Percentiles rank a stretch among this genome's conserved stretches.
Conservation (phyloP, 2,329 filamentous ascomycete genomes). For the Madurella fahalii region DNA sequence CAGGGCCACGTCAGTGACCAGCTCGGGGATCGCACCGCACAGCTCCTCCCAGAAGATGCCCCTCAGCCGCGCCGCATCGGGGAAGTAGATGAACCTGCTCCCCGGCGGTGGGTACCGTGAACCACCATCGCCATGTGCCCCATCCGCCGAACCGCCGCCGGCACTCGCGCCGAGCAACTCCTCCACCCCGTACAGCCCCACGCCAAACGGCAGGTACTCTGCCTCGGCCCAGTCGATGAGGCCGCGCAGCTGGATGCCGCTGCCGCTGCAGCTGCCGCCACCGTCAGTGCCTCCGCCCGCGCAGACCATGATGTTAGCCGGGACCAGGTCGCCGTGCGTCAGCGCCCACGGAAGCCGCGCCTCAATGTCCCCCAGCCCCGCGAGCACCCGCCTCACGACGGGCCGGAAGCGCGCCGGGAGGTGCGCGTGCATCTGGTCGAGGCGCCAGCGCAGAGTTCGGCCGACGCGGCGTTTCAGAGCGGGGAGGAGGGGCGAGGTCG, state of each 20-base stretch:
- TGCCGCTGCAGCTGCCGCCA: slow-evolving; percentile 36
- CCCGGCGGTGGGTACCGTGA: slow-evolving; percentile 13
- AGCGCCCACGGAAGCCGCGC: slow-evolving; percentile 48
- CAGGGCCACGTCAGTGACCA: slow-evolving; percentile 28
- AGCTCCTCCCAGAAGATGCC: slow-evolving; percentile 48
- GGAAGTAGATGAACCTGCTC: slow-evolving; percentile 42
- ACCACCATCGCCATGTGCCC: neutral
- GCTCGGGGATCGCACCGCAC: slow-evolving; percentile 31
- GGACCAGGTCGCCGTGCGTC: slow-evolving; percentile 58
- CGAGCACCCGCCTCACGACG: slow-evolving; percentile 27
- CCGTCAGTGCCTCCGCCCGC: slow-evolving; percentile 33
- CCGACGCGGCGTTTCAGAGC: slow-evolving; percentile 36
- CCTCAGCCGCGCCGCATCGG: slow-evolving; percentile 41
- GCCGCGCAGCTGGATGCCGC: slow-evolving; percentile 40
- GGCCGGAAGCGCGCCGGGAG: slow-evolving; percentile 36
- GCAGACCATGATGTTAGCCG: slow-evolving; percentile 54
- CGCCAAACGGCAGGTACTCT: slow-evolving; percentile 56
- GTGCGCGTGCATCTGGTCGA: slow-evolving; percentile 33
- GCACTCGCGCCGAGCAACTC: slow-evolving; percentile 48
- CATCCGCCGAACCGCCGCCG: neutral
- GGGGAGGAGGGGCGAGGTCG: slow-evolving; percentile 1
- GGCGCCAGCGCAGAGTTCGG: slow-evolving; percentile 37
- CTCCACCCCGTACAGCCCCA: slow-evolving; percentile 58
- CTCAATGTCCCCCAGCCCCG: slow-evolving; percentile 35
- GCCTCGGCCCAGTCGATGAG: slow-evolving; percentile 63